Evolutionary conservation across 106 monocot species (phyloP), one percentile per base, ranked within the genome.

Genomic region (Apostasia shenzhenica): DNA sequence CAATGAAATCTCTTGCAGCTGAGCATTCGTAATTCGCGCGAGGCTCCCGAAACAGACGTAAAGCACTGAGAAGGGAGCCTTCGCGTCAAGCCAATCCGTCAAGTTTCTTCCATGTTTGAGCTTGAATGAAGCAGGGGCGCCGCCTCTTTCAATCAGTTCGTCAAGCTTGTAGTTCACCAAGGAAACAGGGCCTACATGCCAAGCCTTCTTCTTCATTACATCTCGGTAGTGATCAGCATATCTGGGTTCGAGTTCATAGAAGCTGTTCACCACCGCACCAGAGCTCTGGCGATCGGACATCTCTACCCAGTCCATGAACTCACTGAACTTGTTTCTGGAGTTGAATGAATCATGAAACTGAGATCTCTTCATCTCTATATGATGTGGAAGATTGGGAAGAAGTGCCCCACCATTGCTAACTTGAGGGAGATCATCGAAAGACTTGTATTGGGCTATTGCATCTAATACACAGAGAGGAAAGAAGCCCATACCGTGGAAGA

Each of bases 401-500:
- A 55, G 55, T 13, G 13, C 55, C 1, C 26, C 26, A 26, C 26
- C 26, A 26, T 26, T 26, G 26, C 26, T 26, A 26, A 26, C 26
- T 26, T 26, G 26, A 26, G 26, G 55, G 10, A 12, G 12, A 13
- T 55, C 55, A 54, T n/a, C 40, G 0, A 10, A 11, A 5, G 51
- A 5, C 6, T 48, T 9, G 41, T 14, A 10, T 13, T 9, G 48
- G 7, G 52, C 39, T 12, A 73, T 0, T 6, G 6, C 9, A 13
- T 63, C 45, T 9, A 73, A 8, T 1, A 64, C 61, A 43, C 63
- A 61, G 57, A 72, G 54, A 6, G 73, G 14, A 54, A 73, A 79
- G 55, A 72, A 60, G 8, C 69, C 49, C 61, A 69, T 73, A 0
- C 73, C 79, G 49, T 80, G 70, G 44, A 80, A 80, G 26, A 72